A percentile compares a stretch with the other conserved stretches of the same genome.
Evolutionary conservation across 176 grass and related monocot genomes (phyloP).

Genomic region (Cocos nucifera): DNA sequence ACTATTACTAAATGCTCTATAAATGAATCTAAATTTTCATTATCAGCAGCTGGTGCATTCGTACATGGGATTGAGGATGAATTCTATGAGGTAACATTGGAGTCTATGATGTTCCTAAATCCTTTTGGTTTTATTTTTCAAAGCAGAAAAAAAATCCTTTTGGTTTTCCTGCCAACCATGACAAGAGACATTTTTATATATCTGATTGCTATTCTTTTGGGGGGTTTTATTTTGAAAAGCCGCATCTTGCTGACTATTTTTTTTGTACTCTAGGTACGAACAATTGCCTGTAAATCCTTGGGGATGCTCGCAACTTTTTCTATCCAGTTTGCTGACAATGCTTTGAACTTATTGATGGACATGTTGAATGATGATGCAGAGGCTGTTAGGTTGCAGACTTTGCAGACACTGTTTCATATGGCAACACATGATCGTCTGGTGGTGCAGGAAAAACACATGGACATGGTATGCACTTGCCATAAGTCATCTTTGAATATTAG

Average conservation of each 20-base stretch:
- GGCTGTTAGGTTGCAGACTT: constrained; percentile 55
- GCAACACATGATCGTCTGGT: constrained; percentile 55
- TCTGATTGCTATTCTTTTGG: too few species aligned
- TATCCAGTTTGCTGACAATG: constrained; percentile 48
- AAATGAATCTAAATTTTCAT: constrained; percentile 41
- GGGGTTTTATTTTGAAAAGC: too few species aligned
- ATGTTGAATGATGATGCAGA: constrained; percentile 86
- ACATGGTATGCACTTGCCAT: constrained; percentile 56
- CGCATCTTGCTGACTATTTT: too few species aligned
- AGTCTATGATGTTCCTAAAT: too few species aligned
- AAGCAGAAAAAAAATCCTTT: too few species aligned
- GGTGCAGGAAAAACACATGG: constrained; percentile 68
- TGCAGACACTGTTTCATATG: constrained; percentile 56
- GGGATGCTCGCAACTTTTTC: constrained; percentile 53
- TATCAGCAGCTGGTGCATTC: constrained; percentile 65
- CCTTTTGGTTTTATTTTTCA: too few species aligned
- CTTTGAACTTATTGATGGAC: constrained; percentile 83
- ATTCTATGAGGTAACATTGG: constrained; percentile 48
- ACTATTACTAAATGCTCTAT: constrained; percentile 13
- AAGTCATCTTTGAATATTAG: constrained; percentile 1
- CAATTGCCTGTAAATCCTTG: constrained; percentile 54
- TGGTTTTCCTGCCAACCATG: too few species aligned
- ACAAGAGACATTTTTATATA: too few species aligned
- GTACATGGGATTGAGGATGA: constrained; percentile 86
- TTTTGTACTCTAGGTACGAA: constrained; percentile 42